These are phyloP conservation scores for Luvunga scandens DNA, from an alignment of 345 rosid species.

Conservation along the genomic window DNA sequence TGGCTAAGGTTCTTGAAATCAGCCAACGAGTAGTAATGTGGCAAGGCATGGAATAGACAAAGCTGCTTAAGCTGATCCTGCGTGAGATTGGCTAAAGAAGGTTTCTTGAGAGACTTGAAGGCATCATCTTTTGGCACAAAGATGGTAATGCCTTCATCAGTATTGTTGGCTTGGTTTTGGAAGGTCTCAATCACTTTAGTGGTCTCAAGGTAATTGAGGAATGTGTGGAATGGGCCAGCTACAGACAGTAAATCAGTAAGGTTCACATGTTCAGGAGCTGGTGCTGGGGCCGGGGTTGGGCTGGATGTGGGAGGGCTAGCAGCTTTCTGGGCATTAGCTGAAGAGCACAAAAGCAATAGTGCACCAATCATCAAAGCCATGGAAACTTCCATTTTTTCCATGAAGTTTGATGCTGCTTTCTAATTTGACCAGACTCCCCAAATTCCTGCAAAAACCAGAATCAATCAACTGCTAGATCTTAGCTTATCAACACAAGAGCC, in stretches of 20 bases:
- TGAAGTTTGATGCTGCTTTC: conserved; percentile 8
- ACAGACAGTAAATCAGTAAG: conserved; percentile 72
- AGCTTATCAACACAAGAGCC: neutral
- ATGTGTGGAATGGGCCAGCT: conserved; percentile 80
- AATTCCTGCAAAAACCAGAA: conserved; percentile 36
- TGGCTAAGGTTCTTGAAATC: conserved; percentile 85
- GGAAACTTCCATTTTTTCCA: conserved; percentile 40
- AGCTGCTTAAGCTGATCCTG: conserved; percentile 70
- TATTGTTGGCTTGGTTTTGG: conserved; percentile 90
- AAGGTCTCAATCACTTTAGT: conserved; percentile 79
- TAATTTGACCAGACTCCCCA: conserved; percentile 15
- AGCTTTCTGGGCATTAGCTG: conserved; percentile 43
- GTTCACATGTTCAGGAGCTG: conserved; percentile 60
- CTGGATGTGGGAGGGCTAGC: conserved; percentile 55
- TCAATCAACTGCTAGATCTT: neutral
- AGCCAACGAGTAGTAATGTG: conserved; percentile 64
- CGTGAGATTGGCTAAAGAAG: conserved; percentile 69
- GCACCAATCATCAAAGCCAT: conserved; percentile 28
- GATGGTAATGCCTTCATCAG: conserved; percentile 79
- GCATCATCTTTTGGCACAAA: conserved; percentile 86
- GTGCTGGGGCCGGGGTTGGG: conserved; percentile 79
- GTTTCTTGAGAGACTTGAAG: conserved; percentile 63
- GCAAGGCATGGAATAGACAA: conserved; percentile 78
- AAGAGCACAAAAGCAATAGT: conserved; percentile 34
- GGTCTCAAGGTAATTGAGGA: conserved; percentile 64